Evolutionary conservation across 768 basidiomycete species (phyloP).

Genomic region (Leccinum truebloodii): DNA sequence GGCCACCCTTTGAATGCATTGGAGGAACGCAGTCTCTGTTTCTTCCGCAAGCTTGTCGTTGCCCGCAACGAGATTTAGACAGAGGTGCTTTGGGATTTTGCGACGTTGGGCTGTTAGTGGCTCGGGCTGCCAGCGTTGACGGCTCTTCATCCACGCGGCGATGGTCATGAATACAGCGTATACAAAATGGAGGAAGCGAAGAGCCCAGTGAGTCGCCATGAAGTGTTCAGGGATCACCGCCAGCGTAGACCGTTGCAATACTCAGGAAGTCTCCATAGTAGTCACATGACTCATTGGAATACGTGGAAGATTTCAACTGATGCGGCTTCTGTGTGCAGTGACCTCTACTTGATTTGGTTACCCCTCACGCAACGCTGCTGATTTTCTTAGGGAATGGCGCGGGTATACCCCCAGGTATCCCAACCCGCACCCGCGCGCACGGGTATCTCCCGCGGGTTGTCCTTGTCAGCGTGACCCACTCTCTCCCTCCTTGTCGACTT

Average conservation of each 20-base stretch:
- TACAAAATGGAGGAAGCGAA: conserved; percentile 58
- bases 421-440: no score
- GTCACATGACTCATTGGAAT: conserved; percentile 24
- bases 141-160: conserved; percentile 41
- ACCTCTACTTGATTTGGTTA: no score
- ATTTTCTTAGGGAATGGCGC: no score
- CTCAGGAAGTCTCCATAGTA: neutral
- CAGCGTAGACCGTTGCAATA: conserved; percentile 8
- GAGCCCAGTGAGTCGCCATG: conserved; percentile 46
- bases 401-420: no score
- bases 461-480: no score
- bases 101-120: conserved; percentile 52
- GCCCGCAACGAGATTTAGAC: conserved; percentile 59
- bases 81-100: conserved; percentile 66
- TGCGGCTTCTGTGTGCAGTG: no score
- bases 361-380: no score
- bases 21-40: conserved; percentile 45
- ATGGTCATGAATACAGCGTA: conserved; percentile 48
- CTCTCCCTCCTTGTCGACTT: no score
- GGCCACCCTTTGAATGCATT: conserved; percentile 53
- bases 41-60: conserved; percentile 35
- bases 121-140: conserved; percentile 41
- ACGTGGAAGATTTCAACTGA: conserved; percentile 17
- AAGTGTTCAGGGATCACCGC: conserved; percentile 1
- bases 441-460: no score